Base-by-base conservation (phyloP, 805 yeast genomes). In the Pichia insulana region DNA sequence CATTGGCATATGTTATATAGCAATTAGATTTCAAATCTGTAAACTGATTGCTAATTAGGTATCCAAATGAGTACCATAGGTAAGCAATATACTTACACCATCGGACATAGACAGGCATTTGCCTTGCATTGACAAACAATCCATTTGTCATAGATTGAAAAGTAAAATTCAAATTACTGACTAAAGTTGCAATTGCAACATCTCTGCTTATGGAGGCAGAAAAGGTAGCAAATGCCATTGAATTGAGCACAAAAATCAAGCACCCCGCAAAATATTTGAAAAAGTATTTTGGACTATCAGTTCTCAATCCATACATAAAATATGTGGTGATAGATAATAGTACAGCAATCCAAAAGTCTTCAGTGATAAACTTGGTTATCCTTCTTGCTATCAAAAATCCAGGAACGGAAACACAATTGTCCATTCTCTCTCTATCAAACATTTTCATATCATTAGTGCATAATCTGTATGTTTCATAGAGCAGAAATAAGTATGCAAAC, bases 51-150 rank as follows among this genome's bases (percentile, higher is more conserved):
- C 88, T 70, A 33, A 72, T 53, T 43, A 80, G 53, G 2, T 78
- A 79, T 2, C 92, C 92, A 59, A 82, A 83, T 0, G 79, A 80
- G 55, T 82, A 86, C 85, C 89, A 87, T 40, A 81, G 69, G 55
- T 74, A 83, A 0, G 90, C 80, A 43, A 80, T 64, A 59, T 83
- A 86, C 55, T 81, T 83, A 5, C 80, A 71, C 96, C 96, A 86
- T 30, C 86, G 68, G 8, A 86, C 94, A 53, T 87, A 87, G 1
- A 83, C 94, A 0, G 95, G 95, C 78, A 85, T 71, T 1, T 75
- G 69, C 7, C 68, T 65, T 1, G 88, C 76, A 57, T 85, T 84
- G 18, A 80, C 83, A 54, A 82, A 85, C 60, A 76, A 83, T 1
- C 95, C 96, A 58, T 86, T 80, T 0, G 86, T 85, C 70, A 83